Conservation (phyloP, 163 green algal genomes). For the Coccomyxa subellipsoidea region DNA sequence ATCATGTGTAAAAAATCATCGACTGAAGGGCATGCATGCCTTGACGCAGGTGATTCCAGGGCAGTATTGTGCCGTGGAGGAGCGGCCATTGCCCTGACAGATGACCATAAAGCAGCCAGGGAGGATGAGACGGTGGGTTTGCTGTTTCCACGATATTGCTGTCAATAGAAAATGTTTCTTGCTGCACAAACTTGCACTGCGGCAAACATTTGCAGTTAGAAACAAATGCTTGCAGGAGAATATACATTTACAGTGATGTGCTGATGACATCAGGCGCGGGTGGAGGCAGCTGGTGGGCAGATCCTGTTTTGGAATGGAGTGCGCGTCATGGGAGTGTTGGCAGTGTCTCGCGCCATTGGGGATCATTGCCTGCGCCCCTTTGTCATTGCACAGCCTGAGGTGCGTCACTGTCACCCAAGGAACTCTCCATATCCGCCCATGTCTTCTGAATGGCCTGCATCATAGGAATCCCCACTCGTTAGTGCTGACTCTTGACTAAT, state of each 20-base stretch:
- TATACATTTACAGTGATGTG: too few species aligned
- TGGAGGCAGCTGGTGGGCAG: slow-evolving; percentile 88
- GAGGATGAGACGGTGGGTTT: slow-evolving; percentile 85
- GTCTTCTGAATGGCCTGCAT: not conserved
- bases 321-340: slow-evolving; percentile 93
- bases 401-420: slow-evolving; percentile 12
- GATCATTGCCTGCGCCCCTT: slow-evolving; percentile 89
- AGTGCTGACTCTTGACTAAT: not conserved
- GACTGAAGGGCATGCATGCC: too few species aligned
- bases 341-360: slow-evolving; percentile 91
- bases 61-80: slow-evolving; percentile 82
- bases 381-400: slow-evolving; percentile 91
- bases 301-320: slow-evolving; percentile 95
- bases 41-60: slow-evolving; percentile 83
- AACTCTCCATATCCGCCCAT: not conserved
- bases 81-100: slow-evolving; percentile 81
- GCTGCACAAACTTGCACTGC: too few species aligned
- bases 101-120: slow-evolving; percentile 93
- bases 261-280: slow-evolving; percentile 65
- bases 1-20: too few species aligned
- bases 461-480: too few species aligned
- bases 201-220: not conserved
- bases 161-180: too few species aligned
- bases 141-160: not conserved
- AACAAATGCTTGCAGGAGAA: too few species aligned